These are phyloP conservation scores for Clarireedia homoeocarpa DNA, from an alignment of 2,329 filamentous ascomycete species.

Conservation along the genomic window DNA sequence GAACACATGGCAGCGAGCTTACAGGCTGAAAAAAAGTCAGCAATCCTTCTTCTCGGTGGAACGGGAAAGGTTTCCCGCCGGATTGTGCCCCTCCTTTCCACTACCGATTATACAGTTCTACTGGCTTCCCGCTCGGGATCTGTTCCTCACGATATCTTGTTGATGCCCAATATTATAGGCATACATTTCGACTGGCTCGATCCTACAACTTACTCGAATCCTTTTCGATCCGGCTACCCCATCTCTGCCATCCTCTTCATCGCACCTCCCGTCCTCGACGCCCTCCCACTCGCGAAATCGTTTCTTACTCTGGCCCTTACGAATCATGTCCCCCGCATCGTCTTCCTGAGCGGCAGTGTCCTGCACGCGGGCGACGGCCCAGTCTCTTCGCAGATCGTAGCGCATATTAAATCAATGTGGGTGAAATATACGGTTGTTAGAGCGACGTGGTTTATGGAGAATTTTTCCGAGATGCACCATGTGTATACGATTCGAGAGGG, in stretches of 20 bases:
- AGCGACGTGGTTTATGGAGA: slow-evolving; percentile 44
- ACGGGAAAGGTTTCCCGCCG: slow-evolving; percentile 38
- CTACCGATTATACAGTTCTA: slow-evolving; percentile 26
- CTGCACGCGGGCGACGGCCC: slow-evolving; percentile 31
- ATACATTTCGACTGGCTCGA: slow-evolving; percentile 40
- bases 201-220: slow-evolving; percentile 32
- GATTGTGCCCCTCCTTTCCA: slow-evolving; percentile 31
- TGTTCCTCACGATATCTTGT: slow-evolving; percentile 11
- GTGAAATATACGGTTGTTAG: slow-evolving; percentile 37
- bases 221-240: slow-evolving; percentile 21
- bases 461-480: slow-evolving; percentile 33
- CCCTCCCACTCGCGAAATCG: slow-evolving; percentile 29
- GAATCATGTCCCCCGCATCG: slow-evolving; percentile 35
- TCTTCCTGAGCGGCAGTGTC: slow-evolving; percentile 35
- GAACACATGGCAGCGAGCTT: background rate
- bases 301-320: slow-evolving; percentile 37
- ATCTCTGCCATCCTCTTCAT: slow-evolving; percentile 37
- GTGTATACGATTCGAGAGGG: slow-evolving; percentile 31
- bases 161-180: slow-evolving; percentile 15
- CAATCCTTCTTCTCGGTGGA: slow-evolving; percentile 32
- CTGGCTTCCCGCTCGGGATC: slow-evolving; percentile 33
- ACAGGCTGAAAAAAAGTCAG: background rate
- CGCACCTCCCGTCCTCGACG: slow-evolving; percentile 30
- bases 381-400: slow-evolving; percentile 32
- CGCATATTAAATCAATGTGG: slow-evolving; percentile 30